Evolutionary conservation across 352 stramenopile genomes (phyloP), one percentile per base, ranked within the genome.

Genomic region (Pythium volutum): DNA sequence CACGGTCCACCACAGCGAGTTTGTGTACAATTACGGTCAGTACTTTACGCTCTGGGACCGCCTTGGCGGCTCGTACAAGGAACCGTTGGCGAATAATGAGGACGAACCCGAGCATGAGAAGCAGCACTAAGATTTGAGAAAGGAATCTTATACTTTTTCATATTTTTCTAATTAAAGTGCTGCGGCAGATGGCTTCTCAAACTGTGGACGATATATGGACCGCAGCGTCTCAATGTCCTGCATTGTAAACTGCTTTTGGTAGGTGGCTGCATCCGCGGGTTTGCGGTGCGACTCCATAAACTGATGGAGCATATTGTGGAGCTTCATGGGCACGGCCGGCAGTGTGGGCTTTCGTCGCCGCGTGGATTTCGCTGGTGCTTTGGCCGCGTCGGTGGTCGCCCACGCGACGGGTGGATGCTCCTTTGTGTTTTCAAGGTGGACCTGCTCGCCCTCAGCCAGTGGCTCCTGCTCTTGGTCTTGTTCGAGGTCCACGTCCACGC

Each of bases 11-110:
- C 82, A 91, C 58, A 64, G 73, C 33, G 73, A 76, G 45, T 91
- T 89, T 53, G 74, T 84, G 16, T 87, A 77, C 71, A 91, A 91
- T 58, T 88, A 87, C 47, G 79, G 79, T 15, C 82, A 89, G 55
- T 91, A 89, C 59, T 76, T 88, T 47, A 91, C 79, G 58, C 63
- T 91, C 54, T 91, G 82, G 79, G 82, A 91, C 68, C 74, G 74
- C 20, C 56, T 91, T 12, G 75, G 68, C 0, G 82, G 79, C 20
- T 89, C 82, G 3, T 91, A 88, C 64, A 76, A 73, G 38, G 67
- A 84, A 52, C 82, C 81, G n/a, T n/a, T n/a, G n/a, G n/a, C n/a
- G n/a, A n/a, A n/a, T n/a, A n/a, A n/a, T n/a, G n/a, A n/a, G n/a
- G n/a, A n/a, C n/a, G n/a, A n/a, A n/a, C n/a, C n/a, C 14, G 48